These are phyloP conservation scores for Venustampulla echinocandica DNA, from an alignment of 495 filamentous ascomycete species.

Conservation along the genomic window DNA sequence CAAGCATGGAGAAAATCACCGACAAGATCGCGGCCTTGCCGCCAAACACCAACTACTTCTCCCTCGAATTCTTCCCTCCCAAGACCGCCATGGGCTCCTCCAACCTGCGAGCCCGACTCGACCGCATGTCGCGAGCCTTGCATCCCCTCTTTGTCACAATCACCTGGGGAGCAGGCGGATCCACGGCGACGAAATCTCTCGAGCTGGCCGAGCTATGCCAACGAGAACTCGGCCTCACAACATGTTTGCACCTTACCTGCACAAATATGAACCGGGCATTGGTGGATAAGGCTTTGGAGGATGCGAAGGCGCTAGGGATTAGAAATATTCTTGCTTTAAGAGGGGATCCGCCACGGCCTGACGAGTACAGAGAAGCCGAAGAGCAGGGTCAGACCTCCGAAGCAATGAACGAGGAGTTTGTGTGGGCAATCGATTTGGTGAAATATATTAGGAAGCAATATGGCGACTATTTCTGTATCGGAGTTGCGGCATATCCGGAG, in stretches of 20 bases:
- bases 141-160: constrained; percentile 93
- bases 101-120: constrained; percentile 85
- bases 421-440: constrained; percentile 84
- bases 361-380: constrained; percentile 64
- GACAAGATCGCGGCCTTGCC: constrained; percentile 92
- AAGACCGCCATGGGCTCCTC: constrained; percentile 91
- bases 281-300: constrained; percentile 81
- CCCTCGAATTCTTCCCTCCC: constrained; percentile 97
- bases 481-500: constrained; percentile 90
- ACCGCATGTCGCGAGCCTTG: constrained; percentile 87
- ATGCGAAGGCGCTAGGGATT: constrained; percentile 87
- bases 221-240: constrained; percentile 81
- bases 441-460: constrained; percentile 76
- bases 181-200: constrained; percentile 79
- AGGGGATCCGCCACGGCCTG: constrained; percentile 84
- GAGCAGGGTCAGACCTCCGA: constrained; percentile 38
- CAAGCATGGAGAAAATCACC: constrained; percentile 79
- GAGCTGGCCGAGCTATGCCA: constrained; percentile 95
- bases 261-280: constrained; percentile 89
- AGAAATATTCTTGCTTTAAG: constrained; percentile 89
- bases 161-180: constrained; percentile 95
- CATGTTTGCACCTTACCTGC: constrained; percentile 92
- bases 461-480: constrained; percentile 94
- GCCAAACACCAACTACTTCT: constrained; percentile 76
- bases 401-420: constrained; percentile 64